Evolutionary conservation across 2,329 filamentous ascomycete species (phyloP).

Genomic region (Corinectria fuckeliana): DNA sequence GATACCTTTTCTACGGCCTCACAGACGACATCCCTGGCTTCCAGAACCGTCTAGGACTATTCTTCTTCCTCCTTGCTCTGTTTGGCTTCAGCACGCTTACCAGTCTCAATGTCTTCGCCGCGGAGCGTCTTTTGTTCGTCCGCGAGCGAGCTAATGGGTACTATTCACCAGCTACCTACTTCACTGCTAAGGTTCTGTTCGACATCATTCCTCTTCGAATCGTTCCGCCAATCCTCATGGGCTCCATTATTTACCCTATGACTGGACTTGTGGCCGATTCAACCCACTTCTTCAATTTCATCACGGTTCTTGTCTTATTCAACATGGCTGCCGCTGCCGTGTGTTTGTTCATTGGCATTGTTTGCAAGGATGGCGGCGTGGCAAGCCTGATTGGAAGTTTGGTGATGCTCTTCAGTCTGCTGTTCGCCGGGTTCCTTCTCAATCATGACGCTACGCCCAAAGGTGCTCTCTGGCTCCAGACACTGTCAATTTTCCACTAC

Average conservation of each 20-base stretch:
- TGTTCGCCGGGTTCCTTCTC: conserved; percentile 92
- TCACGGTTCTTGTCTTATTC: conserved; percentile 91
- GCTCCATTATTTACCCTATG: conserved; percentile 97
- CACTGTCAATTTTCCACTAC: conserved; percentile 96
- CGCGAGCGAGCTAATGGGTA: conserved; percentile 96
- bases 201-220: conserved; percentile 95
- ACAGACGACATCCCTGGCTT: conserved; percentile 97
- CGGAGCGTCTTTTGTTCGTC: conserved; percentile 88
- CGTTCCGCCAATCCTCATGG: conserved; percentile 93
- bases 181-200: conserved; percentile 95
- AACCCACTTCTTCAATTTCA: conserved; percentile 87
- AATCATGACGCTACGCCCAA: conserved; percentile 93
- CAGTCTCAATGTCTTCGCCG: conserved; percentile 89
- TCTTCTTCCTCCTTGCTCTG: conserved; percentile 95
- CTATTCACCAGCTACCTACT: conserved; percentile 93
- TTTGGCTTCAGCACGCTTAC: conserved; percentile 98
- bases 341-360: conserved; percentile 93
- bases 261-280: conserved; percentile 86
- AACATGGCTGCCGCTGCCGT: conserved; percentile 94
- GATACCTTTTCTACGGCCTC: conserved; percentile 94
- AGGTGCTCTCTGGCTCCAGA: conserved; percentile 87
- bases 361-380: conserved; percentile 89
- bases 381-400: conserved; percentile 93
- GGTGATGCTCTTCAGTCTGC: conserved; percentile 95
- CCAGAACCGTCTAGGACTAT: conserved; percentile 94